These are phyloP conservation scores for Blastobotrys robertii DNA, from an alignment of 805 yeast species.

Conservation along the genomic window DNA sequence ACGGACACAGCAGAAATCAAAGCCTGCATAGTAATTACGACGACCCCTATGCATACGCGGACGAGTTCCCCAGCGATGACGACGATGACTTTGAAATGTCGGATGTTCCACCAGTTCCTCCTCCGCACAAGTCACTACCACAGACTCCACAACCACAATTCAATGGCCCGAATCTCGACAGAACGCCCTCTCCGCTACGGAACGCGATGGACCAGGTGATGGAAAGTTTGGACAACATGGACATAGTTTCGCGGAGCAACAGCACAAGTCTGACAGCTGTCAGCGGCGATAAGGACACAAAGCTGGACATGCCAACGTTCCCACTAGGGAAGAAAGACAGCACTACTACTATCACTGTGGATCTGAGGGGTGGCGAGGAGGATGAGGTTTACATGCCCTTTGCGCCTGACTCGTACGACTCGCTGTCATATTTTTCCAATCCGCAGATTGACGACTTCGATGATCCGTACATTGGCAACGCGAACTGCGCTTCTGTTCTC, in stretches of 20 bases:
- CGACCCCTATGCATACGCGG: background rate
- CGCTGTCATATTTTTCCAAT: background rate
- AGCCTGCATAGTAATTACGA: background rate
- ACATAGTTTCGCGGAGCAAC: slow-evolving; percentile 10
- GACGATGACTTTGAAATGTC: slow-evolving; percentile 4
- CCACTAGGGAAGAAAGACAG: slow-evolving; percentile 2
- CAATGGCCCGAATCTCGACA: slow-evolving; percentile 9
- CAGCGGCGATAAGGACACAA: slow-evolving; percentile 2
- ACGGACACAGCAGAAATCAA: background rate
- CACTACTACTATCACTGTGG: slow-evolving; percentile 4
- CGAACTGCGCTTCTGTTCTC: slow-evolving; percentile 10
- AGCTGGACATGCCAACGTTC: background rate
- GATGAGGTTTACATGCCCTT: slow-evolving; percentile 10
- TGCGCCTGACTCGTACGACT: slow-evolving; percentile 13
- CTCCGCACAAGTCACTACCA: slow-evolving; percentile 24
- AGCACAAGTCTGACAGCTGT: slow-evolving; percentile 5
- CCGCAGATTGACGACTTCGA: too few relatives aligned
- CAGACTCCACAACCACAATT: slow-evolving; percentile 4
- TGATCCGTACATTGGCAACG: slow-evolving; percentile 7
- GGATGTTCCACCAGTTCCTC: slow-evolving; percentile 27
- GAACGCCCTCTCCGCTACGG: slow-evolving; percentile 26
- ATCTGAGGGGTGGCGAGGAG: background rate
- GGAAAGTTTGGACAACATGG: slow-evolving; percentile 22
- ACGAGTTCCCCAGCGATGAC: background rate
- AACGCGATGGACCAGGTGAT: slow-evolving; percentile 28